Conservation (phyloP, 768 basidiomycete genomes). For the Chalciporus piperatus region DNA sequence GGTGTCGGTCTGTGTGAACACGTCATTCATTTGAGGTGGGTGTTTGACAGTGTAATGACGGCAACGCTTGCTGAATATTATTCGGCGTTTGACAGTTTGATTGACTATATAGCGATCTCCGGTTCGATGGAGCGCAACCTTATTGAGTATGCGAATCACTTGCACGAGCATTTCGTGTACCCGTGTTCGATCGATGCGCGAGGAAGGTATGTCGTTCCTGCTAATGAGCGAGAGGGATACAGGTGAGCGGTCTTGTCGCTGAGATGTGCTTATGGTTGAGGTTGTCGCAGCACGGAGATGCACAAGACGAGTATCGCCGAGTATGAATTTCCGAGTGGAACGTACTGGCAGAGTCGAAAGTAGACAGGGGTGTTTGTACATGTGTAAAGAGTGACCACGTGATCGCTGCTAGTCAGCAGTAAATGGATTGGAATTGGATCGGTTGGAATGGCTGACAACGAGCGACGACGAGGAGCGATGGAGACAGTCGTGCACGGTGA, state of each 20-base stretch:
- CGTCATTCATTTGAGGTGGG: constrained; percentile 76
- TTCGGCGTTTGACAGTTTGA: constrained; percentile 49
- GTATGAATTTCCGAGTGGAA: constrained; percentile 78
- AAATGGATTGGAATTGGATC: not conserved
- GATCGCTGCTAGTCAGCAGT: constrained; percentile 12
- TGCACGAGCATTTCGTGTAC: constrained; percentile 87
- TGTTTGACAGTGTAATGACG: not conserved
- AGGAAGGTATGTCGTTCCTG: constrained; percentile 86
- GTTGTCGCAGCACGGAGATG: constrained; percentile 69
- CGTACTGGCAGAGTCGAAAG: not conserved
- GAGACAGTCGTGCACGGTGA: constrained; percentile 14
- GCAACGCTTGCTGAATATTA: not conserved
- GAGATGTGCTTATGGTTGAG: constrained; percentile 6
- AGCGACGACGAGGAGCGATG: constrained; percentile 10
- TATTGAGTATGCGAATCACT: constrained; percentile 79
- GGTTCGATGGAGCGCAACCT: constrained; percentile 91
- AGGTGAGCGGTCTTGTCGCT: constrained; percentile 27
- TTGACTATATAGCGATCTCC: constrained; percentile 88
- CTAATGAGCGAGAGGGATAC: constrained; percentile 70
- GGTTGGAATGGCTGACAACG: constrained; percentile 21
- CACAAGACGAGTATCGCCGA: constrained; percentile 69
- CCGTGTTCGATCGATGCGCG: constrained; percentile 79
- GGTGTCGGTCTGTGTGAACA: constrained; percentile 93
- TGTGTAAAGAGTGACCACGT: constrained; percentile 18
- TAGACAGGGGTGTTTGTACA: constrained; percentile 20